A percentile compares a stretch with the other conserved stretches of the same genome.
These are phyloP conservation scores for Primulina huaijiensis DNA, from an alignment of 257 asterid species.

Conservation along the genomic window DNA sequence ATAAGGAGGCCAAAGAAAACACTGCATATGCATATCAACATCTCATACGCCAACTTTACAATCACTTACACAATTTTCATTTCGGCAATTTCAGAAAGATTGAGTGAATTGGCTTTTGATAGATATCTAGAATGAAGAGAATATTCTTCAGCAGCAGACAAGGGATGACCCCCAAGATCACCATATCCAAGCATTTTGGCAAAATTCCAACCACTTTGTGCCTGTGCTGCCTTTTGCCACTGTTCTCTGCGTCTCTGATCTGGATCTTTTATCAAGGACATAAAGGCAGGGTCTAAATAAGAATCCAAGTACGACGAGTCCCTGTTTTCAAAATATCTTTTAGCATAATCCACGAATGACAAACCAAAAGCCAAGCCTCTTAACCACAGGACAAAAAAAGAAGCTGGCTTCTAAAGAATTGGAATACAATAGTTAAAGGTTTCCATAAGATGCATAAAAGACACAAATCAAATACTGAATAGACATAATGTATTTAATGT, in stretches of 20 bases:
- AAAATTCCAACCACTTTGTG: slow-evolving; percentile 64
- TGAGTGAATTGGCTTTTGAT: slow-evolving; percentile 83
- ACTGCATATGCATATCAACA: slow-evolving; percentile 6
- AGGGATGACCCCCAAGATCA: slow-evolving; percentile 80
- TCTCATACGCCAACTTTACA: slow-evolving; percentile 19
- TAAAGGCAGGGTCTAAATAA: slow-evolving; percentile 88
- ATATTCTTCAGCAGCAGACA: slow-evolving; percentile 89
- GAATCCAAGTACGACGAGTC: slow-evolving; percentile 70
- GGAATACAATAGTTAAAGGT: not conserved
- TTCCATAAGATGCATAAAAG: slow-evolving; percentile 13
- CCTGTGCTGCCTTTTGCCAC: slow-evolving; percentile 86
- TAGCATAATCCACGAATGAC: not conserved
- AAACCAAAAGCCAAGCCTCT: slow-evolving; percentile 13
- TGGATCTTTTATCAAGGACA: slow-evolving; percentile 89
- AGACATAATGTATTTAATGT: not conserved
- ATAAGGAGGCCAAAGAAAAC: slow-evolving; percentile 9
- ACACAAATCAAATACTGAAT: not conserved
- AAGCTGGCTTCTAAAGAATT: not conserved
- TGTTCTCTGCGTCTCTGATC: slow-evolving; percentile 84
- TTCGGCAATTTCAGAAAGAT: slow-evolving; percentile 87
- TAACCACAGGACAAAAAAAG: not conserved
- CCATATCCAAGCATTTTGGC: slow-evolving; percentile 87
- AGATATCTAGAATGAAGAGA: slow-evolving; percentile 94
- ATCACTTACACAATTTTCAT: slow-evolving; percentile 88
- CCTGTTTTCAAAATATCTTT: slow-evolving; percentile 37